phyloP scores from a whole-genome alignment of 768 basidiomycete genomes.

The Tephrocybe sp. region DNA sequence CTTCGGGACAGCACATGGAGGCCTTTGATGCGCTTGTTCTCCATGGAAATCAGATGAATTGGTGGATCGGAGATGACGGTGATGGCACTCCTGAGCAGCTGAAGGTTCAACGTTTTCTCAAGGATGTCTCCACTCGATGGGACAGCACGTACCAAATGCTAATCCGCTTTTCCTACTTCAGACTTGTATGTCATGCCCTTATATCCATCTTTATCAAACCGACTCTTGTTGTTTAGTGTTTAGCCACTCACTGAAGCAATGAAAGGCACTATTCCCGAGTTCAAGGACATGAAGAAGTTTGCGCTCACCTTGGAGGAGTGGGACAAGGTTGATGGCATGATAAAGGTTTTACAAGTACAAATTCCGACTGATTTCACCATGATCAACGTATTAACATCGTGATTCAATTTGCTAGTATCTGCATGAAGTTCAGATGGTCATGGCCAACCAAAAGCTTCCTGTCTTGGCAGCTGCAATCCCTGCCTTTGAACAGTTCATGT shows the following conservation, averaged over 20 bases:
- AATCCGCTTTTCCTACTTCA: background rate
- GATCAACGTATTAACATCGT: too few relatives aligned
- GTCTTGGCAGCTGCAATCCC: constrained; percentile 10
- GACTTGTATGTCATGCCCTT: background rate
- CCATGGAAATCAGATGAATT: background rate
- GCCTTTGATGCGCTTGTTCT: background rate
- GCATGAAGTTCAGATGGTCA: background rate
- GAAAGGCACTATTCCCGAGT: background rate
- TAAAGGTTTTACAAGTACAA: too few relatives aligned
- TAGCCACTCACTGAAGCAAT: too few relatives aligned
- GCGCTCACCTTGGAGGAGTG: background rate
- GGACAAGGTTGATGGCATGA: background rate
- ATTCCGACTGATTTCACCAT: too few relatives aligned
- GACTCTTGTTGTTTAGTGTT: too few relatives aligned
- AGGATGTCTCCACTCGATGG: constrained; percentile 7
- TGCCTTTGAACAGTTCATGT: constrained; percentile 13
- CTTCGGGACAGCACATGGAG: background rate
- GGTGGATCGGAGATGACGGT: background rate
- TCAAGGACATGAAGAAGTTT: background rate
- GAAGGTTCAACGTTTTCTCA: too few relatives aligned
- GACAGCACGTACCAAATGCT: background rate
- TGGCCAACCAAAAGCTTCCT: constrained; percentile 5
- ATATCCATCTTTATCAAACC: background rate
- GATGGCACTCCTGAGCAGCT: background rate
- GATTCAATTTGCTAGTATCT: background rate